Evolutionary conservation across 2,329 filamentous ascomycete genomes (phyloP).

Genomic region (Dactylella cylindrospora): DNA sequence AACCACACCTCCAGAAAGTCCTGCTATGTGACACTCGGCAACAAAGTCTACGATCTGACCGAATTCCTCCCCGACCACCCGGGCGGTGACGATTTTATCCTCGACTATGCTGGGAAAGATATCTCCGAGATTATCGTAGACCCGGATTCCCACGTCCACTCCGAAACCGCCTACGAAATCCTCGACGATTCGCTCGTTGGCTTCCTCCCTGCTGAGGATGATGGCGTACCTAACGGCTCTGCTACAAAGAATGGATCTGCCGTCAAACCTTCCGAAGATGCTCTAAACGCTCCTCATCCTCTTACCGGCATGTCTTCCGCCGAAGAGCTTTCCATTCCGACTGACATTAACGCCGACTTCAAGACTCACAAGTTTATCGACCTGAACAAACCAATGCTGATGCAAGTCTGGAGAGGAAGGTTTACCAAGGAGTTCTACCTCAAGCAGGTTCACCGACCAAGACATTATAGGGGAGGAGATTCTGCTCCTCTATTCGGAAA

Average conservation of each 20-base stretch:
- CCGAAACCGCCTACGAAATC: constrained; percentile 92
- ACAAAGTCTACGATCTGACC: constrained; percentile 92
- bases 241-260: constrained; percentile 49
- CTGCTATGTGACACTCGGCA: constrained; percentile 88
- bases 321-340: constrained; percentile 84
- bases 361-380: constrained; percentile 93
- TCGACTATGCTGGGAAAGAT: constrained; percentile 89
- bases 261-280: constrained; percentile 56
- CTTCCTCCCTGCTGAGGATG: constrained; percentile 59
- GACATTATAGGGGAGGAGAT: constrained; percentile 90
- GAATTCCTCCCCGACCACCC: constrained; percentile 88
- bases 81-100: constrained; percentile 80
- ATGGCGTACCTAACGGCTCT: constrained; percentile 50
- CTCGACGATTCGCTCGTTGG: constrained; percentile 83
- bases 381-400: constrained; percentile 76
- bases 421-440: constrained; percentile 97
- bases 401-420: constrained; percentile 82
- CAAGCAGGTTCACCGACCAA: constrained; percentile 89
- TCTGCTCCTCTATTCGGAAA: constrained; percentile 96
- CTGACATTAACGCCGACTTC: constrained; percentile 74
- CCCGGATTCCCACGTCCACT: constrained; percentile 77
- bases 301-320: constrained; percentile 84
- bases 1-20: constrained; percentile 76
- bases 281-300: constrained; percentile 56
- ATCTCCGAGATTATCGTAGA: constrained; percentile 80